Percentiles rank a stretch among this genome's conserved stretches.
Evolutionary conservation across 352 stramenopile genomes (phyloP).

Genomic region (Phytophthora sp.): DNA sequence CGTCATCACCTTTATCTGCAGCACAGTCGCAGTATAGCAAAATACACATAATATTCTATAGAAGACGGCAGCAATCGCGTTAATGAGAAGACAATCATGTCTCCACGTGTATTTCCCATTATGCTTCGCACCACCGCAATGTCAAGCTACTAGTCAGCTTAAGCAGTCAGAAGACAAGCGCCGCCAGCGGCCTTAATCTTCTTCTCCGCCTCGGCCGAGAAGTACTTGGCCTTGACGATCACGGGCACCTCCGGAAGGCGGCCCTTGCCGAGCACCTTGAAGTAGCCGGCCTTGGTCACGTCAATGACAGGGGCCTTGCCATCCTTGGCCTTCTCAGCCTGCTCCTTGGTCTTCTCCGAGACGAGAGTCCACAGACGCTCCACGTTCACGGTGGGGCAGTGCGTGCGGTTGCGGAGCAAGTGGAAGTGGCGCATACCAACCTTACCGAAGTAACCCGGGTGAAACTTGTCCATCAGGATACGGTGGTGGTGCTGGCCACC

Average conservation of each 20-base stretch:
- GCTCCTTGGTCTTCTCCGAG: constrained; percentile 97
- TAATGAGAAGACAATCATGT: constrained; percentile 45
- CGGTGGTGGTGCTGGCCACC: constrained; percentile 99
- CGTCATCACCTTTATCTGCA: constrained; percentile 21
- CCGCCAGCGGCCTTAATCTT: constrained; percentile 99
- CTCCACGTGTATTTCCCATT: constrained; percentile 78
- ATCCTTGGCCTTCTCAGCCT: constrained; percentile 93
- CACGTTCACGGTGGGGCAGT: constrained; percentile 99
- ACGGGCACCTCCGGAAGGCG: constrained; percentile 96
- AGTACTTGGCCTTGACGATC: constrained; percentile 99
- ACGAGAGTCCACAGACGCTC: constrained; percentile 99
- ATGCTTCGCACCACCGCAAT: constrained; percentile 76
- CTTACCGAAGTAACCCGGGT: constrained; percentile 99
- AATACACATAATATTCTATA: not conserved
- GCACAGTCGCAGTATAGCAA: not conserved
- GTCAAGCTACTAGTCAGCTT: constrained; percentile 71
- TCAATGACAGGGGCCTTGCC: constrained; percentile 99
- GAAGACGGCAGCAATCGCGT: not conserved
- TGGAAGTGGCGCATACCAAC: constrained; percentile 99
- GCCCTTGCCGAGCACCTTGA: constrained; percentile 99
- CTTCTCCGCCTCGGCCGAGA: constrained; percentile 99
- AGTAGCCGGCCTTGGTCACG: constrained; percentile 97
- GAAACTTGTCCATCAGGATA: constrained; percentile 99
- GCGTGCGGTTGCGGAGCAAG: constrained; percentile 95
- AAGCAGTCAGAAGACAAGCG: constrained; percentile 97